A percentile compares a stretch with the other conserved stretches of the same genome.
phyloP scores from a whole-genome alignment of 768 basidiomycete species.

The Lactarius indigo region DNA sequence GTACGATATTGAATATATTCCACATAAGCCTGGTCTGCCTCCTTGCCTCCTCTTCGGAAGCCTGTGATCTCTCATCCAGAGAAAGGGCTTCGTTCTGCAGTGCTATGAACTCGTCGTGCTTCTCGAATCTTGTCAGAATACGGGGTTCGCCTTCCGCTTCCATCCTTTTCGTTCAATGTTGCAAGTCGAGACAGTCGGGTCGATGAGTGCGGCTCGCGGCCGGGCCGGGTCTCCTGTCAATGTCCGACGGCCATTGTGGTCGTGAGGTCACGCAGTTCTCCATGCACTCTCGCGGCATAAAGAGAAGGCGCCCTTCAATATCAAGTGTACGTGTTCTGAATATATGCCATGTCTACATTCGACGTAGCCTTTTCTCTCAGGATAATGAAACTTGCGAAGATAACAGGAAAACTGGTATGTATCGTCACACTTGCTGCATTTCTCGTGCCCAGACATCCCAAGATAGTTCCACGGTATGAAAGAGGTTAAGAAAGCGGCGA shows the following conservation, averaged over 20 bases:
- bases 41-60: slow-evolving; percentile 27
- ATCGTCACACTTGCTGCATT: not conserved
- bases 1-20: slow-evolving; percentile 15
- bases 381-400: slow-evolving; percentile 6
- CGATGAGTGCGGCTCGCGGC: not conserved
- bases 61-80: slow-evolving; percentile 43
- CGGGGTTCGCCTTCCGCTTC: slow-evolving; percentile 44
- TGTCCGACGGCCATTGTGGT: not conserved
- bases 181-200: not conserved
- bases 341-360: not conserved
- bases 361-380: not conserved
- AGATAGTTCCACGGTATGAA: slow-evolving; percentile 70
- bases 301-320: slow-evolving; percentile 11
- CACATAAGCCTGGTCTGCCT: slow-evolving; percentile 10
- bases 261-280: slow-evolving; percentile 1
- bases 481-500: slow-evolving; percentile 70
- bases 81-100: slow-evolving; percentile 49
- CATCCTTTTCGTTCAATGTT: slow-evolving; percentile 13
- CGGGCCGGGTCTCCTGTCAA: not conserved
- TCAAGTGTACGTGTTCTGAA: not conserved
- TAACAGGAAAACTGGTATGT: slow-evolving; percentile 20
- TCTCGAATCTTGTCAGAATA: slow-evolving; percentile 54
- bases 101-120: slow-evolving; percentile 51
- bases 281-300: slow-evolving; percentile 9
- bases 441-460: not conserved